Base-by-base conservation (phyloP, 129 eudicot genomes). In the Kitagawia praeruptora region DNA sequence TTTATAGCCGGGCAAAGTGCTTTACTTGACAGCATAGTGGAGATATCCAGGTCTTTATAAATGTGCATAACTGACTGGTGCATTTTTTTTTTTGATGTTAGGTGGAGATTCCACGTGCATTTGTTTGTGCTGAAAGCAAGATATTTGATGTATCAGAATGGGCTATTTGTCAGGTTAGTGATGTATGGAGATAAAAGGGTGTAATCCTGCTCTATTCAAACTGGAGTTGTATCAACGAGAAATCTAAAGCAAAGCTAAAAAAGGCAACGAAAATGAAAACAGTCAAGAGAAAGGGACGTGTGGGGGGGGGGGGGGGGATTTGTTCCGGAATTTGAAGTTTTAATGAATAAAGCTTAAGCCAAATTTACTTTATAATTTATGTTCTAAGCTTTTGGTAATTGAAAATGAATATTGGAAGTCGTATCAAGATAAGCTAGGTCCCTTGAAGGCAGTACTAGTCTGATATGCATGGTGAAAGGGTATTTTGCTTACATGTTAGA, bases 101-200 rank as follows among this genome's bases (percentile, higher is more conserved):
- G 98, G 85, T 88, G 91, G 97, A 95, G 82, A 92, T 95, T 80
- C 98, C 97, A 16, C 94, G 97, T 66, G 97, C 97, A 79, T 95
- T 92, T 85, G 98, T 95, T 61, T 95, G 98, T 85, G 97, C 98
- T 47, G 98, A 95, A 84, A 90, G 91, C 90, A 95, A 85, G 82
- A 92, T 95, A 37, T 95, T 92, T 87, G 98, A 95, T 80, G 98
- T 95, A 69, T 95, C 98, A 8, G 98, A 95, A 83, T 95, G 98
- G 98, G 98, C 97, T 70, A 95, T 92, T 75, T 95, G 98, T 81
- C 98, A 95, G 98, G 98, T 95, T 58, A 74, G 88, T 85, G 41
- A 61, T 73, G 76, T 75, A 42, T 38, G 41, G 21, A 67, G 21
- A 14, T 67, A 67, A 11, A 15, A 34, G 18, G 21, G 37, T 13